Evolutionary conservation across 1,284 basidiomycete species (phyloP).

Genomic region (Lentinula novae-zelandiae): DNA sequence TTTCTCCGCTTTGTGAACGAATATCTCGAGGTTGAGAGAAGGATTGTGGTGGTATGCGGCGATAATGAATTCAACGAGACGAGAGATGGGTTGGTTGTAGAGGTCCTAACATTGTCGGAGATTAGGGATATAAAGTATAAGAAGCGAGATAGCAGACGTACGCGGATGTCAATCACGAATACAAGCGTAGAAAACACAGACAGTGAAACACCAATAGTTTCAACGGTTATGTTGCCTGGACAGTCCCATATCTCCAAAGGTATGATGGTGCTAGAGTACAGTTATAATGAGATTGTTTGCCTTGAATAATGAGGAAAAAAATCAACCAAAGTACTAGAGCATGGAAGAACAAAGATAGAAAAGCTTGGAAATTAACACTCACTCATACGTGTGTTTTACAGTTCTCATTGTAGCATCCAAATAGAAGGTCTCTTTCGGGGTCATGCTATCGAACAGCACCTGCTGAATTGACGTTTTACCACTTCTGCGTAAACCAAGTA

Average conservation of each 20-base stretch:
- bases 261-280: constrained; percentile 72
- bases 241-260: constrained; percentile 96
- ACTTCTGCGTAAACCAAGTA: constrained; percentile 80
- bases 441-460: constrained; percentile 84
- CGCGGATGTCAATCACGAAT: constrained; percentile 97
- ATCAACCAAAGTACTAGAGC: constrained; percentile 49
- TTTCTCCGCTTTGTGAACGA: constrained; percentile 97
- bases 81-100: constrained; percentile 76
- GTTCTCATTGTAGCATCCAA: constrained; percentile 84
- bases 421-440: constrained; percentile 88
- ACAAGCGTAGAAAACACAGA: constrained; percentile 61
- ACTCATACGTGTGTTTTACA: constrained; percentile 80
- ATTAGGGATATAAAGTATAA: background rate
- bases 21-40: constrained; percentile 83
- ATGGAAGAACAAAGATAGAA: background rate
- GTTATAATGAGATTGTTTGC: background rate
- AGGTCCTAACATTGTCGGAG: constrained; percentile 42
- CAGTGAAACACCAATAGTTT: constrained; percentile 50
- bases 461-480: constrained; percentile 94
- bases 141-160: constrained; percentile 29
- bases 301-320: background rate
- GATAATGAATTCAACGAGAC: constrained; percentile 75
- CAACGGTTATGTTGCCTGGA: constrained; percentile 76
- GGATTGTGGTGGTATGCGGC: constrained; percentile 76
- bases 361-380: constrained; percentile 29